Evolutionary conservation across 257 asterid species (phyloP), one percentile per base, ranked within the genome.

Genomic region (Prunella vulgaris): DNA sequence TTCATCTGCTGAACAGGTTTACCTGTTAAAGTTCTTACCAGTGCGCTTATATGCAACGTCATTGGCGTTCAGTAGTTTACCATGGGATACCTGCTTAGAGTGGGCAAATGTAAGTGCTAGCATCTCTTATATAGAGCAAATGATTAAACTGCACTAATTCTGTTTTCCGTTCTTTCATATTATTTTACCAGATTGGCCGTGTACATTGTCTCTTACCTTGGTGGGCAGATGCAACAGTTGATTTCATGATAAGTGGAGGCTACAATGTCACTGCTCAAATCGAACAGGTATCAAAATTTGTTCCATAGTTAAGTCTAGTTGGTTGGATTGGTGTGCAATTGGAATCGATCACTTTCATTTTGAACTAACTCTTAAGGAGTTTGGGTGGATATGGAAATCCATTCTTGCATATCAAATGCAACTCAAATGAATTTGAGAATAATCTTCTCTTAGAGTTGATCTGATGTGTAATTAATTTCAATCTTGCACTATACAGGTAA

Each of bases 141-240:
- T 5, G 14, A n/a, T 28, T 14, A 64, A 65, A 61, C 35, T 32
- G 15, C 61, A 8, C 48, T 35, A 10, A 3, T 22, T 49, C 5
- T 57, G 7, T 72, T 32, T 42, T 38, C 8, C 25, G 9, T 56
- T 57, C n/a, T 28, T 59, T 32, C 35, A 21, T 51, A 5, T 24
- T 59, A 24, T n/a, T 13, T 49, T 27, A 64, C 68, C 80, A 90
- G 99, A 79, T 90, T 81, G 96, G 99, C 7, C 89, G 96, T 38
- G 79, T 93, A 38, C 97, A 93, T 81, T 87, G 97, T 73, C 80
- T 70, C 30, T 80, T 90, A 57, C 96, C 99, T 66, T 87, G 99
- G 96, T 93, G 99, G 99, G 96, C 84, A 32, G 96, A 93, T 64
- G 88, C 95, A 10, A 86, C 87, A 9, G 96, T 93, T 51, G 87